Evolutionary conservation across 805 yeast genomes (phyloP).

Genomic region (Geotrichum ghanense): DNA sequence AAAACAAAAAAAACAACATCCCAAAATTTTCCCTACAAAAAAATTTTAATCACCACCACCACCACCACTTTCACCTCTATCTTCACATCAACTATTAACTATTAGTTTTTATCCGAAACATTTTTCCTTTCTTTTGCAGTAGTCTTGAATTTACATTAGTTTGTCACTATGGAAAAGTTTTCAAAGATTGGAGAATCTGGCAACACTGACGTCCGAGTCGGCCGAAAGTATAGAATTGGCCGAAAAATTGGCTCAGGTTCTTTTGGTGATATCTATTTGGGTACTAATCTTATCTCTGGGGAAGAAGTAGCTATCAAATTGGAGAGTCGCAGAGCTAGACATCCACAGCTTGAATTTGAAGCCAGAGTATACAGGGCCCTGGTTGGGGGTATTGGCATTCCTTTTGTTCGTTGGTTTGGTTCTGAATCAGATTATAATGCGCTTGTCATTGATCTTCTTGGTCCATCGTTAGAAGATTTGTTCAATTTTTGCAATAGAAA

Average conservation of each 20-base stretch:
- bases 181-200: background rate
- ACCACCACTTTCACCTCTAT: too few relatives aligned
- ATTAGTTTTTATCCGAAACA: background rate
- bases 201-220: conserved; percentile 68
- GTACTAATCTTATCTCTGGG: conserved; percentile 84
- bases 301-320: conserved; percentile 96
- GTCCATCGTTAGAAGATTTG: conserved; percentile 90
- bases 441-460: conserved; percentile 90
- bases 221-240: conserved; percentile 88
- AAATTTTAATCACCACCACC: conserved; percentile 2
- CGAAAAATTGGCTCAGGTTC: conserved; percentile 96
- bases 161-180: background rate
- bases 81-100: background rate
- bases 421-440: conserved; percentile 95
- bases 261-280: conserved; percentile 90
- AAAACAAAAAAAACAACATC: background rate
- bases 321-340: conserved; percentile 82
- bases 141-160: too few relatives aligned
- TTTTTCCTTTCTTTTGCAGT: background rate
- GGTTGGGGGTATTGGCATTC: conserved; percentile 95
- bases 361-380: conserved; percentile 90
- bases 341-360: conserved; percentile 94
- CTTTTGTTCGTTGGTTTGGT: conserved; percentile 95
- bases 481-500: conserved; percentile 93
- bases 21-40: background rate